phyloP scores from a whole-genome alignment of 2,329 filamentous ascomycete species.

The Epicoccum sorghinum region DNA sequence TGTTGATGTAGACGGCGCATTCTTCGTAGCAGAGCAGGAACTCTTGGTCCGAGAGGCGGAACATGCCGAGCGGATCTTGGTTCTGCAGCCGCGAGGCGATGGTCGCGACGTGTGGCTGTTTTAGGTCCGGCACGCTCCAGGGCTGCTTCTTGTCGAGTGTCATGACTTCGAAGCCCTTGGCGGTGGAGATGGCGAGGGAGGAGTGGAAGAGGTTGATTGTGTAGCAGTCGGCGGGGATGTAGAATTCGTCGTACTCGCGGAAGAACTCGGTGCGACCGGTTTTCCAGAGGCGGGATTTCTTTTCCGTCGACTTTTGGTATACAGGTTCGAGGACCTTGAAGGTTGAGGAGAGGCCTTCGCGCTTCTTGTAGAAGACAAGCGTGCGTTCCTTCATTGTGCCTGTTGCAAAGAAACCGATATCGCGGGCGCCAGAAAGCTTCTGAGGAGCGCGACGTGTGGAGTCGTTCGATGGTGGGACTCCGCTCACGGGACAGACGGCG shows the following conservation, averaged over 20 bases:
- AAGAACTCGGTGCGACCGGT: conserved; percentile 89
- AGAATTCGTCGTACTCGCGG: conserved; percentile 98
- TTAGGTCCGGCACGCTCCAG: conserved; percentile 89
- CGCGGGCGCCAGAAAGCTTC: conserved; percentile 82
- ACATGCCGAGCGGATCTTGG: conserved; percentile 92
- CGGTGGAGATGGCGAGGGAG: conserved; percentile 87
- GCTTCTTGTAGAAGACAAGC: conserved; percentile 95
- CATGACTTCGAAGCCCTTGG: conserved; percentile 92
- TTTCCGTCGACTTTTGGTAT: conserved; percentile 88
- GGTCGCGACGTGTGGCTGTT: conserved; percentile 76
- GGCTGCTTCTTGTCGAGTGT: conserved; percentile 97
- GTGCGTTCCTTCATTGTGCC: conserved; percentile 97
- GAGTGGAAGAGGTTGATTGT: conserved; percentile 96
- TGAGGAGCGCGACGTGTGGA: conserved; percentile 86
- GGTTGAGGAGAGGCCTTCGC: conserved; percentile 86
- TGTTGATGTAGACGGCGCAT: conserved; percentile 97
- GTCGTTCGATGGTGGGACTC: conserved; percentile 68
- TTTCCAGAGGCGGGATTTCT: conserved; percentile 72
- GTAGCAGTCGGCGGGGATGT: conserved; percentile 93
- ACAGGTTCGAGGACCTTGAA: conserved; percentile 98
- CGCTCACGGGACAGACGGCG: conserved; percentile 67
- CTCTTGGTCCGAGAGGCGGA: conserved; percentile 78
- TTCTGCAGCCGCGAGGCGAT: conserved; percentile 84
- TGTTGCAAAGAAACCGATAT: conserved; percentile 95
- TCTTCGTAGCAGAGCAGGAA: conserved; percentile 95